Base-by-base conservation (phyloP, 495 filamentous ascomycete species). In the Hyaloscypha variabilis region DNA sequence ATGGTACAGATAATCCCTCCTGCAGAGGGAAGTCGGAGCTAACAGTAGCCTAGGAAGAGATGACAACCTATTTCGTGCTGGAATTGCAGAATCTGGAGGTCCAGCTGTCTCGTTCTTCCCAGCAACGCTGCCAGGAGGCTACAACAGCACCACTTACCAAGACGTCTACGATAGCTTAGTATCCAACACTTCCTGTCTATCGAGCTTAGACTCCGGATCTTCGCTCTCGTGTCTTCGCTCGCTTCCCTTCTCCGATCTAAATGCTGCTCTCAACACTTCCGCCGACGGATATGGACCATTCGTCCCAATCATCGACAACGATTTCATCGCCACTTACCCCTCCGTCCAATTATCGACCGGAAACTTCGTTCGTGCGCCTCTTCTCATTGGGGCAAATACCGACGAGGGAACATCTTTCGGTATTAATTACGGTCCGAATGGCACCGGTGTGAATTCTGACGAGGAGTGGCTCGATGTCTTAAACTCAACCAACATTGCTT, bases 341-440 rank as follows among this genome's bases (percentile, higher is more conserved):
- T 74, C 64, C 28, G 39, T 72, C 6, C 78, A 80, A 60, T 74
- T 81, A 13, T 67, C 55, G 2, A 56, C 68, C 8, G 78, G 81
- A 25, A 67, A 67, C n/a, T 86, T 84, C 66, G 83, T 85, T 34
- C 51, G 78, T 58, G 78, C 89, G 0, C 74, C 75, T 29, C 34
- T 89, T 58, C 82, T 89, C 49, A 73, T 80, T 49, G 87, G 88
- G 14, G 79, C 85, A 31, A 87, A 84, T 68, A 75, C 83, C 63
- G 87, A 90, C 69, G 87, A 90, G 82, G 84, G 23, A 80, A 82
- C 23, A 69, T 83, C 13, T 83, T 88, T 70, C 77, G 78, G 3
- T 63, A 73, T 74, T 17, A 54, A 39, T 26, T 58, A 28, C 25
- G 53, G 60, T 25, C 65, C 65, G 6, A 60, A 65, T 26, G 67